Conservation (phyloP, 257 asterid species). For the Lithospermum erythrorhizon region DNA sequence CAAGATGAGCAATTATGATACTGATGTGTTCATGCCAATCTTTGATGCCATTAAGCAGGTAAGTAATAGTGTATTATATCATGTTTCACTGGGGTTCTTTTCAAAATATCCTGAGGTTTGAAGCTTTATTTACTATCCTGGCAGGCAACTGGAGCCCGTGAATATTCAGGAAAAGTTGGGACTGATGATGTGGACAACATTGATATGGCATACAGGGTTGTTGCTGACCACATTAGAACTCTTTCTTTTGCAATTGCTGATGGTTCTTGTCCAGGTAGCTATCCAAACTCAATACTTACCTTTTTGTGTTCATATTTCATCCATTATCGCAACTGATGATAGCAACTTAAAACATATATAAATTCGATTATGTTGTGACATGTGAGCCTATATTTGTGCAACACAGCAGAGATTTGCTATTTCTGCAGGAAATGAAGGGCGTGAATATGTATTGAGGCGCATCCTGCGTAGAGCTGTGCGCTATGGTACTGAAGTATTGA, state of each 20-base stretch:
- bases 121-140: constrained; percentile 15
- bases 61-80: not conserved
- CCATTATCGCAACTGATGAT: no score
- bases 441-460: constrained; percentile 92
- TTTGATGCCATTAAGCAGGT: constrained; percentile 84
- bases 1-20: constrained; percentile 96
- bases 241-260: constrained; percentile 98
- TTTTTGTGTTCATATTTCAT: constrained; percentile 1
- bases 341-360: no score
- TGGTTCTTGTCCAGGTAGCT: constrained; percentile 89
- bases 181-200: constrained; percentile 65
- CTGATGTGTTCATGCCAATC: constrained; percentile 80
- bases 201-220: constrained; percentile 99
- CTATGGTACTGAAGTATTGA: constrained; percentile 90
- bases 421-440: constrained; percentile 89
- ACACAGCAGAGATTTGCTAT: not conserved
- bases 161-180: constrained; percentile 86
- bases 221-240: constrained; percentile 95
- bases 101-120: not conserved
- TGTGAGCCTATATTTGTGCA: constrained; percentile 2
- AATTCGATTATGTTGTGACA: not conserved
- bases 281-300: constrained; percentile 9
- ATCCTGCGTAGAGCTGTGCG: constrained; percentile 97
- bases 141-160: constrained; percentile 72
- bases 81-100: not conserved